A percentile compares a stretch with the other conserved stretches of the same genome.
These are phyloP conservation scores for Aspergillus oerlinghausenensis DNA, from an alignment of 2,329 filamentous ascomycete species.

Conservation along the genomic window DNA sequence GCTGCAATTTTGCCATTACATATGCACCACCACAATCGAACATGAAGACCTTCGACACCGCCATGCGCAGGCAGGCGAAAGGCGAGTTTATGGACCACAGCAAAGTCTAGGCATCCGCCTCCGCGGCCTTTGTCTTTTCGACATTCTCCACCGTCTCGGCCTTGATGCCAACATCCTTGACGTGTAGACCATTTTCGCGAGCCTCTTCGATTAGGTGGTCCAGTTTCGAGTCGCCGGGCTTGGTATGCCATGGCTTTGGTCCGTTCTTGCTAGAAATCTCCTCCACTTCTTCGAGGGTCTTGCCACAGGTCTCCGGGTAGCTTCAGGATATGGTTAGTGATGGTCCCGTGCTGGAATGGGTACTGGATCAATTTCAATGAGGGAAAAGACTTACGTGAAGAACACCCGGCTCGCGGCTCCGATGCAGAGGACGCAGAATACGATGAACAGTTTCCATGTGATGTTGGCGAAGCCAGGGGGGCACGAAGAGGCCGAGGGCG, in stretches of 20 bases:
- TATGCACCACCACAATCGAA: no score
- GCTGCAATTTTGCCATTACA: no score
- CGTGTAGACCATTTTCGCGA: conserved; percentile 15
- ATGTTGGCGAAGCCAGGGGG: conserved; percentile 58
- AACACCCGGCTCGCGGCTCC: conserved; percentile 44
- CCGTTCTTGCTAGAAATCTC: conserved; percentile 25
- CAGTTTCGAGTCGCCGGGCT: conserved; percentile 26
- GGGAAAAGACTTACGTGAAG: conserved; percentile 33
- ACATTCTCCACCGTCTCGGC: not conserved
- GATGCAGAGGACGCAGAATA: conserved; percentile 48
- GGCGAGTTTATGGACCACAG: no score
- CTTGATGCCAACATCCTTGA: conserved; percentile 7
- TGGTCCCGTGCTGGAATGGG: not conserved
- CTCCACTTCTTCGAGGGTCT: conserved; percentile 32
- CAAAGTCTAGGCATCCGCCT: not conserved
- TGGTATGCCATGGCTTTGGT: conserved; percentile 30
- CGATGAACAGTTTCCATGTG: conserved; percentile 50
- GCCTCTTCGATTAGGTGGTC: conserved; percentile 26
- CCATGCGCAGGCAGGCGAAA: no score
- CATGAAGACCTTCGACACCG: no score
- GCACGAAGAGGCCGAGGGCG: conserved; percentile 55
- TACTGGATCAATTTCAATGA: not conserved
- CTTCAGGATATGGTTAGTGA: not conserved
- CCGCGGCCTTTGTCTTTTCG: not conserved
- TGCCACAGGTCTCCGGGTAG: conserved; percentile 29